A percentile compares a stretch with the other conserved stretches of the same genome.
Evolutionary conservation across 2,329 filamentous ascomycete genomes (phyloP).

Genomic region (Nigrograna mackinnonii): DNA sequence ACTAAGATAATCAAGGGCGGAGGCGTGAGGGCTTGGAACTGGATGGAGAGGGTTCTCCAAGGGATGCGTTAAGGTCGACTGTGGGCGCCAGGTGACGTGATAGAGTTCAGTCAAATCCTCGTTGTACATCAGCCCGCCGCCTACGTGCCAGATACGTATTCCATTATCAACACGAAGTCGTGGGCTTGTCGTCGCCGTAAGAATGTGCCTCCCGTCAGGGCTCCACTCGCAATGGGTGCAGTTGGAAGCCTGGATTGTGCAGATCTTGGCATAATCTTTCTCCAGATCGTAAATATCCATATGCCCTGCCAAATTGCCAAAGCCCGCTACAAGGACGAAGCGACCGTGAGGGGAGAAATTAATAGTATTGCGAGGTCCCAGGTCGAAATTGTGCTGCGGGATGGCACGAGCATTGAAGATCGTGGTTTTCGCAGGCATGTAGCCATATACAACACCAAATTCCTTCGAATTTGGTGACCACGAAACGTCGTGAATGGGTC

Average conservation of each 20-base stretch:
- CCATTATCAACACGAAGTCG: constrained; percentile 96
- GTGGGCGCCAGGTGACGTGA: constrained; percentile 82
- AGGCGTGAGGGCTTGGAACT: constrained; percentile 78
- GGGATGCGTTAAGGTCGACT: constrained; percentile 63
- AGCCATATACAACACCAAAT: constrained; percentile 96
- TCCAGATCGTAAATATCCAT: constrained; percentile 97
- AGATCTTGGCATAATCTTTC: constrained; percentile 90
- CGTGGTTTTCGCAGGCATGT: constrained; percentile 98
- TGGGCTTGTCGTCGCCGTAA: constrained; percentile 97
- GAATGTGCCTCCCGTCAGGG: constrained; percentile 90
- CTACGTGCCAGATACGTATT: constrained; percentile 91
- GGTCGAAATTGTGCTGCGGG: constrained; percentile 80
- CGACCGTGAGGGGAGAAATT: constrained; percentile 91
- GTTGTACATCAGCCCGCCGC: constrained; percentile 88
- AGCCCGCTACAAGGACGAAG: constrained; percentile 92
- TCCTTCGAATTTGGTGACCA: constrained; percentile 98
- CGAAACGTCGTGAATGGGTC: constrained; percentile 95
- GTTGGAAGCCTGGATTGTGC: constrained; percentile 93
- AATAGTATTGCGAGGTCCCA: constrained; percentile 92
- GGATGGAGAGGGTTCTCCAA: constrained; percentile 72
- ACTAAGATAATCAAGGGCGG: constrained; percentile 78
- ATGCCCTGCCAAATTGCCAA: constrained; percentile 95
- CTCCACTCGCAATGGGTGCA: constrained; percentile 97
- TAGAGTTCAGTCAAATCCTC: constrained; percentile 95
- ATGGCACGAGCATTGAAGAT: constrained; percentile 93